These are phyloP conservation scores for Phytophthora idaei DNA, from an alignment of 352 stramenopile genomes.

Conservation along the genomic window DNA sequence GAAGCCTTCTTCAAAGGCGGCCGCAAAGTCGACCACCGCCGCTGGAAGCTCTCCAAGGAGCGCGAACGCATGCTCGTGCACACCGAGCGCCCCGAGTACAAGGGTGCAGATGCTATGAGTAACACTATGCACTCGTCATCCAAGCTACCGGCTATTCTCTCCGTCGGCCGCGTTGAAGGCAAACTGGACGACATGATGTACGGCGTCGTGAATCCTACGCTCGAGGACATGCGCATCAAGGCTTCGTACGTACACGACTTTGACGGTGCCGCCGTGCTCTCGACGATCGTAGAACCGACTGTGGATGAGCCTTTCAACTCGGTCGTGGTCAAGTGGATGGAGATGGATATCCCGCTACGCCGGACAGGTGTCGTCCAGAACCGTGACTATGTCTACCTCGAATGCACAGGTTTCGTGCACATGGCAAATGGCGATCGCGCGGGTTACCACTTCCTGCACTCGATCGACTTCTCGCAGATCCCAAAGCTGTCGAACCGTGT, in stretches of 20 bases:
- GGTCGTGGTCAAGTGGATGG: slow-evolving; percentile 50
- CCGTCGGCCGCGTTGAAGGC: slow-evolving; percentile 34
- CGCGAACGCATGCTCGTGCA: slow-evolving; percentile 40
- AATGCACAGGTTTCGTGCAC: slow-evolving; percentile 49
- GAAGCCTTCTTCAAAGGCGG: slow-evolving; percentile 36
- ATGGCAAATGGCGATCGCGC: slow-evolving; percentile 55
- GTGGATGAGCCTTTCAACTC: slow-evolving; percentile 38
- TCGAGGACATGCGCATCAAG: slow-evolving; percentile 48
- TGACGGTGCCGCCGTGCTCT: slow-evolving; percentile 37
- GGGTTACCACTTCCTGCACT: slow-evolving; percentile 71
- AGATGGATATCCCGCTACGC: slow-evolving; percentile 47
- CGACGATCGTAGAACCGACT: slow-evolving; percentile 39
- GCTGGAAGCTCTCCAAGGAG: slow-evolving; percentile 49
- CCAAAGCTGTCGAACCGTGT: slow-evolving; percentile 40
- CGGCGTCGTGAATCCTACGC: slow-evolving; percentile 40
- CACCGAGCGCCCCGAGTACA: slow-evolving; percentile 42
- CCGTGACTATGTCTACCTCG: slow-evolving; percentile 66
- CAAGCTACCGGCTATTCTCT: slow-evolving; percentile 39
- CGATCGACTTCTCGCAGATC: slow-evolving; percentile 56
- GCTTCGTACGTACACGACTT: slow-evolving; percentile 41
- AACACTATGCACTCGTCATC: slow-evolving; percentile 32
- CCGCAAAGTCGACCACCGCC: slow-evolving; percentile 32
- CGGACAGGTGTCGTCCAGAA: slow-evolving; percentile 50
- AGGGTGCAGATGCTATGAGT: slow-evolving; percentile 28
- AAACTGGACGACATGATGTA: slow-evolving; percentile 53